These are phyloP conservation scores for Aureobasidium melanogenum DNA, from an alignment of 2,329 filamentous ascomycete species.

Conservation along the genomic window DNA sequence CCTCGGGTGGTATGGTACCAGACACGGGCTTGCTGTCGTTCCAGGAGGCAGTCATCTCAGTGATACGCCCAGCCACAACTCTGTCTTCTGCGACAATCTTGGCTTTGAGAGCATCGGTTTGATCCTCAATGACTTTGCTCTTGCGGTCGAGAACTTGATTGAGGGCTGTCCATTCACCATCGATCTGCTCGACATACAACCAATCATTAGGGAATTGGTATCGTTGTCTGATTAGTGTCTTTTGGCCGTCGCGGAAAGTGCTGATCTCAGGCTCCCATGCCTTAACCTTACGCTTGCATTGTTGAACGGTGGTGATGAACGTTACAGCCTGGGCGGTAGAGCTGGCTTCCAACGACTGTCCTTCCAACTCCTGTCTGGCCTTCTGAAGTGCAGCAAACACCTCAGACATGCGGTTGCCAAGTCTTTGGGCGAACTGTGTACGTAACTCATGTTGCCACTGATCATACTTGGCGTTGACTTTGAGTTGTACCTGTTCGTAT, in stretches of 20 bases:
- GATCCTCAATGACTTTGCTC: slow-evolving; percentile 90
- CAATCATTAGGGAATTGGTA: slow-evolving; percentile 92
- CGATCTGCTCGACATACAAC: slow-evolving; percentile 92
- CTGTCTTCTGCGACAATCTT: slow-evolving; percentile 94
- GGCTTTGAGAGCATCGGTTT: slow-evolving; percentile 86
- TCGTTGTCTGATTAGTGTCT: slow-evolving; percentile 79
- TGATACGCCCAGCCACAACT: slow-evolving; percentile 79
- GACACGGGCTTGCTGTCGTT: slow-evolving; percentile 95
- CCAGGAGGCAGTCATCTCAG: slow-evolving; percentile 79
- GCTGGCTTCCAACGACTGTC: slow-evolving; percentile 83
- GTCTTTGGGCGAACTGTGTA: slow-evolving; percentile 80
- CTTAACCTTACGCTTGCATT: slow-evolving; percentile 88
- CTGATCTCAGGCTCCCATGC: slow-evolving; percentile 94
- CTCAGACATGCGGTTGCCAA: slow-evolving; percentile 85
- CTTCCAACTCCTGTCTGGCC: slow-evolving; percentile 80
- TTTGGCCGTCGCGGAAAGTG: slow-evolving; percentile 90
- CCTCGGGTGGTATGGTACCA: slow-evolving; percentile 81
- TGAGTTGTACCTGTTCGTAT: slow-evolving; percentile 96
- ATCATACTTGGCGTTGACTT: slow-evolving; percentile 98
- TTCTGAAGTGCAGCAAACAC: slow-evolving; percentile 87
- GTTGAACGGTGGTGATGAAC: slow-evolving; percentile 96
- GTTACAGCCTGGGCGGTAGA: slow-evolving; percentile 96
- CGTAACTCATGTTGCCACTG: slow-evolving; percentile 99
- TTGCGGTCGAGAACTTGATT: slow-evolving; percentile 89
- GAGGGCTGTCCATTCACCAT: slow-evolving; percentile 88